Evolutionary conservation across 495 filamentous ascomycete species (phyloP), one percentile per base, ranked within the genome.

Genomic region (Xylaria scruposa): DNA sequence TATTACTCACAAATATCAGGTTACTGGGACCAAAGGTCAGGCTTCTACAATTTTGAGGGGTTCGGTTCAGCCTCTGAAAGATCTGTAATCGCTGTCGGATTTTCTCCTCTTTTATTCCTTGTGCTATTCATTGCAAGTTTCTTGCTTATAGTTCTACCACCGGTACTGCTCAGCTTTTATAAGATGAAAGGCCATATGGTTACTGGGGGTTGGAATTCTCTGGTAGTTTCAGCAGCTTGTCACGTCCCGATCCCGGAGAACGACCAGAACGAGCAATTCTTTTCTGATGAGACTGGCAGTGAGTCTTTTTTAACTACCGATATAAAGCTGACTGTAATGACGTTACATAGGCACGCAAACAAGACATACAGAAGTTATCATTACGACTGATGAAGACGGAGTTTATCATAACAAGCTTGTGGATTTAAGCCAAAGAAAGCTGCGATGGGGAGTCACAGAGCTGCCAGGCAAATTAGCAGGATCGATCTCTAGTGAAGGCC

Each of bases 391-490:
- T 10, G 61, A 31, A 17, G 61, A 33, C 33, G 61, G 31, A 13
- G 42, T 3, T 6, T 1, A 8, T 9, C 17, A 19, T 19, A 10
- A 64, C 9, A 46, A 26, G 42, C 17, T 15, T 3, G 21, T 26
- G 2, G 7, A 64, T 19, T 33, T 64, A 13, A 47, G 10, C 1
- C 40, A 17, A 49, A 64, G 61, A 17, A 64, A 49, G 17, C 6
- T 64, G 47, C n/a, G 42, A 47, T 64, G 61, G 61, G 61, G 61
- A 49, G 61, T 13, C 21, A 64, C 17, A 4, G 12, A 47, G 4
- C 15, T 47, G 26, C 9, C 42, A 29, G 6, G 9, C 0, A 31
- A 42, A 17, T 15, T 26, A 64, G 21, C 40, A 33, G 42, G 19
- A 29, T 33, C 24, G 13, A 49, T 29, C 21, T 49, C 12, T 47